These are phyloP conservation scores for Nematodospora anomalae DNA, from an alignment of 1,139 yeast species.

Conservation along the genomic window DNA sequence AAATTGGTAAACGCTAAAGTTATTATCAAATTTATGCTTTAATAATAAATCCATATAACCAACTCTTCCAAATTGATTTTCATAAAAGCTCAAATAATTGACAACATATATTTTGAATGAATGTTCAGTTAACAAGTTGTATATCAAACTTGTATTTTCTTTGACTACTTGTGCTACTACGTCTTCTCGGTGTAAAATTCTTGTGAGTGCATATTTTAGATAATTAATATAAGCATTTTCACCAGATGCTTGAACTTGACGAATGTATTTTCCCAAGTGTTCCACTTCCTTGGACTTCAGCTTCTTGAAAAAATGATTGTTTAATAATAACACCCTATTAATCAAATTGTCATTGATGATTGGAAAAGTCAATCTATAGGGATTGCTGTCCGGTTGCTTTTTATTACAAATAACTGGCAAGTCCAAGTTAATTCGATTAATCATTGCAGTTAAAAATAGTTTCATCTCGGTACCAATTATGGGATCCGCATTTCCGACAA, in stretches of 20 bases:
- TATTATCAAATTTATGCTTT: neutral
- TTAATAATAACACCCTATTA: slow-evolving; percentile 8
- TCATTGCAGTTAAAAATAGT: neutral
- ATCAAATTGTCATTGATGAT: slow-evolving; percentile 9
- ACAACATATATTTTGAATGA: slow-evolving; percentile 11
- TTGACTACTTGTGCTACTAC: neutral
- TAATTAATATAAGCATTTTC: neutral
- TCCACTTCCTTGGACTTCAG: neutral
- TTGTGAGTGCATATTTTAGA: neutral
- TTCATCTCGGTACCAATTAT: neutral
- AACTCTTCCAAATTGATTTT: slow-evolving; percentile 6
- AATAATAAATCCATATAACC: neutral
- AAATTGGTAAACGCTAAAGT: slow-evolving; percentile 8
- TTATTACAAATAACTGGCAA: slow-evolving; percentile 6
- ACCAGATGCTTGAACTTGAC: neutral
- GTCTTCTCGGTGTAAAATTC: neutral
- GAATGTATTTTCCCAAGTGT: neutral
- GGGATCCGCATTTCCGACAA: neutral
- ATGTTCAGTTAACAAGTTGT: neutral
- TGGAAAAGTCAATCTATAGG: slow-evolving; percentile 5
- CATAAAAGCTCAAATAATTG: slow-evolving; percentile 8
- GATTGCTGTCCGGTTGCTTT: neutral
- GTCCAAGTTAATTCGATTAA: neutral
- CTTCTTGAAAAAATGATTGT: neutral
- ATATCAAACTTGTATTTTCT: neutral